Conservation (phyloP, 2,329 filamentous ascomycete genomes). For the Hypomyces rosellus region DNA sequence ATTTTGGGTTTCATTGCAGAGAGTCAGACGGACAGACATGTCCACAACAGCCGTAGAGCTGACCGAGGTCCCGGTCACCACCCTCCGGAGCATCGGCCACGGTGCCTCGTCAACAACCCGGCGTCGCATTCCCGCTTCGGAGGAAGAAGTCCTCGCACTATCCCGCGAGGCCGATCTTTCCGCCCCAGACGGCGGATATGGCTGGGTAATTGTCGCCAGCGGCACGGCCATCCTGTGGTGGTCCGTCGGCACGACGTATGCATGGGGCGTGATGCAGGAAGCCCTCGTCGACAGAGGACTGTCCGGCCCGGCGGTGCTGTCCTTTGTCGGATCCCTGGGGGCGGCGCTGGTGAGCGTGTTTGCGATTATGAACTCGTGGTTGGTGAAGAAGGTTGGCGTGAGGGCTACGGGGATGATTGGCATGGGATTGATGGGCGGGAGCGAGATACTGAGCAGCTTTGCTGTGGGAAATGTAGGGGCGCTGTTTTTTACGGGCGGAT, state of each 20-base stretch:
- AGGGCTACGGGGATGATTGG: constrained; percentile 41
- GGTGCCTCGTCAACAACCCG: background rate
- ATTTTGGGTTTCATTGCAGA: no score
- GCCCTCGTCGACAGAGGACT: constrained; percentile 45
- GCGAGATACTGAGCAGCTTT: constrained; percentile 39
- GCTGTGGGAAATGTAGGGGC: constrained; percentile 27
- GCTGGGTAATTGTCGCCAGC: constrained; percentile 47
- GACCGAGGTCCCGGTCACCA: background rate
- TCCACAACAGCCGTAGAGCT: constrained; percentile 4
- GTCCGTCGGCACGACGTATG: constrained; percentile 50
- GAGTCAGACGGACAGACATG: background rate
- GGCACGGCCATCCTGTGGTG: constrained; percentile 49
- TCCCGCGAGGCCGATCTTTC: constrained; percentile 39
- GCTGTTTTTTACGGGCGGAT: constrained; percentile 28
- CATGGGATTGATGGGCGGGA: constrained; percentile 42
- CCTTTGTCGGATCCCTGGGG: constrained; percentile 52
- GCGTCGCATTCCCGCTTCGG: background rate
- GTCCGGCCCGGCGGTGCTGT: constrained; percentile 44
- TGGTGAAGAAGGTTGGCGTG: constrained; percentile 45
- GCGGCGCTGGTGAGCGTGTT: constrained; percentile 44
- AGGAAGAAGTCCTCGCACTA: constrained; percentile 29
- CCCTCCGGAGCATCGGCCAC: background rate
- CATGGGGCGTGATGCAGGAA: constrained; percentile 56
- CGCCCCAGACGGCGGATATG: constrained; percentile 49
- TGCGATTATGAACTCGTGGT: constrained; percentile 45